Percentiles rank a stretch among this genome's conserved stretches.
These are phyloP conservation scores for Lithospermum erythrorhizon DNA, from an alignment of 257 asterid species.

Conservation along the genomic window DNA sequence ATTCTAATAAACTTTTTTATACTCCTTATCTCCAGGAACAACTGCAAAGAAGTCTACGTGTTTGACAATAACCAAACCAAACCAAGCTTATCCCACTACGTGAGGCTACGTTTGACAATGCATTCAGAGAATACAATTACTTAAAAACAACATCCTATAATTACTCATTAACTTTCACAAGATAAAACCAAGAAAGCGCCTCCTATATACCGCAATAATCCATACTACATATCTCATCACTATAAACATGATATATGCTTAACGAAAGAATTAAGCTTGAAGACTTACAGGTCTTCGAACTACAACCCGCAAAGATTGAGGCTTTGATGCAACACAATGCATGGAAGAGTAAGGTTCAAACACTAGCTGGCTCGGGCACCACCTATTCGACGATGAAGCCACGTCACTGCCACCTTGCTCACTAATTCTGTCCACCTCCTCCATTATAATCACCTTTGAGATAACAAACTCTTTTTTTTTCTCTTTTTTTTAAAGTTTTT, in stretches of 20 bases:
- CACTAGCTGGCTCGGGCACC: constrained; percentile 70
- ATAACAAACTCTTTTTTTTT: background rate
- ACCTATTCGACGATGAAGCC: constrained; percentile 24
- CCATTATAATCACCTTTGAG: constrained; percentile 37
- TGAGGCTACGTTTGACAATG: background rate
- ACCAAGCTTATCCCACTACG: no score
- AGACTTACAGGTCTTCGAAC: constrained; percentile 80
- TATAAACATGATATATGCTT: background rate
- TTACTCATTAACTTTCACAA: background rate
- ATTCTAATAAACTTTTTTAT: background rate
- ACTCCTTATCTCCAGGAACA: background rate
- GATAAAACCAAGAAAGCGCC: background rate
- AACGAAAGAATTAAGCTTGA: background rate
- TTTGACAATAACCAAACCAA: background rate
- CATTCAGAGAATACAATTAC: background rate
- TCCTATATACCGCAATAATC: no score
- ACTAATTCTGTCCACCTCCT: constrained; percentile 31
- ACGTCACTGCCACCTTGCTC: constrained; percentile 23
- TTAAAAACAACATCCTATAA: background rate
- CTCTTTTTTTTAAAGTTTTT: background rate
- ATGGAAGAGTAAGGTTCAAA: constrained; percentile 46
- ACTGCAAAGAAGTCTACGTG: background rate
- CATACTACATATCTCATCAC: no score
- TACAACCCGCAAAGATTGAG: constrained; percentile 50
- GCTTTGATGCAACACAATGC: constrained; percentile 32